Evolutionary conservation across 1,284 basidiomycete species (phyloP).

Genomic region (Austroboletus niveus): DNA sequence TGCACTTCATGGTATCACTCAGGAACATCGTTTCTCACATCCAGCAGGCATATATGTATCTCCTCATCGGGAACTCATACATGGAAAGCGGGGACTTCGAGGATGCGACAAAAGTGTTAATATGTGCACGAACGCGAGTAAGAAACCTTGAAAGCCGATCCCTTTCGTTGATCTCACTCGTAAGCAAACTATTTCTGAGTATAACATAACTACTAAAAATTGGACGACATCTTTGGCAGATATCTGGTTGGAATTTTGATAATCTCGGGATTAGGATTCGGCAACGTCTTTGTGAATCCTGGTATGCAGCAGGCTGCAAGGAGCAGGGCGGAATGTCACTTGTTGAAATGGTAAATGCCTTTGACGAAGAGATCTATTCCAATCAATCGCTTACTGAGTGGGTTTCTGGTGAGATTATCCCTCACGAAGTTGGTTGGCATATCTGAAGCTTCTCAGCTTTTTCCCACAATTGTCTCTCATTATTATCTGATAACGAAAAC

Average conservation of each 20-base stretch:
- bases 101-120: neutral
- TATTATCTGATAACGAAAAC: no score
- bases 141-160: neutral
- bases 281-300: neutral
- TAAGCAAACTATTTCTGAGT: neutral
- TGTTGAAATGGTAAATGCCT: neutral
- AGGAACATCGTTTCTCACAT: neutral
- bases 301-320: neutral
- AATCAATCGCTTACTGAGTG: no score
- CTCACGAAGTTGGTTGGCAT: no score
- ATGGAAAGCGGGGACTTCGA: neutral
- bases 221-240: neutral
- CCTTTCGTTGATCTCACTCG: neutral
- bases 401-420: no score
- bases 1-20: no score
- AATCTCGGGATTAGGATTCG: neutral
- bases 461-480: slow-evolving; percentile 1
- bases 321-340: neutral
- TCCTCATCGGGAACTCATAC: neutral
- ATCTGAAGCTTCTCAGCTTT: no score
- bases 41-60: slow-evolving; percentile 2
- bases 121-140: neutral
- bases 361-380: neutral
- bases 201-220: neutral
- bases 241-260: neutral